These are phyloP conservation scores for Calocybe indica DNA, from an alignment of 768 basidiomycete species.

Conservation along the genomic window DNA sequence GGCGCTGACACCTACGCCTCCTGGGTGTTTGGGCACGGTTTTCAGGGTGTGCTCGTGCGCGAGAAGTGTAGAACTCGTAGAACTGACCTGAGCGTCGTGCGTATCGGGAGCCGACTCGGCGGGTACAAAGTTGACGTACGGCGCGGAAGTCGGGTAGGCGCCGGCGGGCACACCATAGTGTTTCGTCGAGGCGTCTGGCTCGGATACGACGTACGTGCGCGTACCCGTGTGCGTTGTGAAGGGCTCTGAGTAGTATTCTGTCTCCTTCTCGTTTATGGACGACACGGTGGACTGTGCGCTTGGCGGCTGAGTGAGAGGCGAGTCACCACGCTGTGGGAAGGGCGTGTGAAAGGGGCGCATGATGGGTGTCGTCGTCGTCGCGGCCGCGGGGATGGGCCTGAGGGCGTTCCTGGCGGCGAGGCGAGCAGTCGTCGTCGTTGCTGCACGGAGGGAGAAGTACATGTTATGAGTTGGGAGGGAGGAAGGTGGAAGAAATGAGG, in stretches of 20 bases:
- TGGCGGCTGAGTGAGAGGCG: conserved; percentile 27
- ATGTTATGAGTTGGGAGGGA: conserved; percentile 15
- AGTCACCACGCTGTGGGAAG: conserved; percentile 44
- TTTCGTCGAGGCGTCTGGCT: conserved; percentile 57
- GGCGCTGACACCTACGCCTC: conserved; percentile 43
- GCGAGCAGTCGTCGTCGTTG: conserved; percentile 13
- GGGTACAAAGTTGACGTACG: conserved; percentile 36
- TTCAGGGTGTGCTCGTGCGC: conserved; percentile 41
- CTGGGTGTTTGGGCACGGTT: conserved; percentile 31
- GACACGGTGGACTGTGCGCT: conserved; percentile 21
- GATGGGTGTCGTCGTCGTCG: neutral
- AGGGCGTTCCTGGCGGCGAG: conserved; percentile 16
- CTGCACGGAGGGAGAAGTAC: conserved; percentile 12
- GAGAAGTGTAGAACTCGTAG: conserved; percentile 31
- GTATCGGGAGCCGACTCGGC: conserved; percentile 30
- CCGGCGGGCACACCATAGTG: conserved; percentile 70
- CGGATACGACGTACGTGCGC: conserved; percentile 67
- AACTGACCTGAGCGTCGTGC: conserved; percentile 29
- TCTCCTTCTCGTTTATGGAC: conserved; percentile 57
- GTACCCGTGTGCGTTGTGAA: conserved; percentile 36
- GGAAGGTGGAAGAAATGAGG: conserved; percentile 4
- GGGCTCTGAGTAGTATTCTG: conserved; percentile 46
- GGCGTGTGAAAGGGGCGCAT: conserved; percentile 62
- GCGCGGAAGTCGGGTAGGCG: conserved; percentile 49
- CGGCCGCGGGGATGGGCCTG: neutral